These are phyloP conservation scores for Cryptococcus jaspeensis DNA, from an alignment of 1,284 basidiomycete genomes.

Conservation along the genomic window DNA sequence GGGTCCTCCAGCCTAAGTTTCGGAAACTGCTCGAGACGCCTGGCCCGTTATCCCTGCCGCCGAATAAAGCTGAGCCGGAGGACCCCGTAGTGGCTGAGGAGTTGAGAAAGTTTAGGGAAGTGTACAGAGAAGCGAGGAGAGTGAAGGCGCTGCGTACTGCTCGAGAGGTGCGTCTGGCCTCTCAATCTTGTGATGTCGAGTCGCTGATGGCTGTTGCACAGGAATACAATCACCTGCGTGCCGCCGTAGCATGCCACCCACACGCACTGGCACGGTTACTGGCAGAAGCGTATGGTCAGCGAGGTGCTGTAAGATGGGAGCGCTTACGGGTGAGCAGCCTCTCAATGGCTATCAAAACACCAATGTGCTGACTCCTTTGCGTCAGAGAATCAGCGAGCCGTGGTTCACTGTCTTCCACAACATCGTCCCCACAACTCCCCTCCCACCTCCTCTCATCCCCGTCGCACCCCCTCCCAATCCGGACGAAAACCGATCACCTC, in stretches of 20 bases:
- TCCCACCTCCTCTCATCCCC: slow-evolving; percentile 21
- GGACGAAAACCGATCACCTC: slow-evolving; percentile 2
- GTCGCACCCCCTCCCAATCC: slow-evolving; percentile 11
- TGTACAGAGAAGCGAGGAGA: slow-evolving; percentile 1
- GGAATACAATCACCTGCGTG: slow-evolving; percentile 28
- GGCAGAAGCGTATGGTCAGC: slow-evolving; percentile 26
- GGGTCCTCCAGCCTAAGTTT: slow-evolving; percentile 24
- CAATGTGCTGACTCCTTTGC: slow-evolving; percentile 1
- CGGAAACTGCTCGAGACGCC: slow-evolving; percentile 9
- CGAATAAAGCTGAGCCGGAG: not conserved
- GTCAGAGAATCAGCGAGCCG: slow-evolving; percentile 14
- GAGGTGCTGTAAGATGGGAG: slow-evolving; percentile 22
- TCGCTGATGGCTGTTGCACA: slow-evolving; percentile 1
- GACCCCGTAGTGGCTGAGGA: not conserved
- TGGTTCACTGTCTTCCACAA: not conserved
- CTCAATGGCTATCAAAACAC: not conserved
- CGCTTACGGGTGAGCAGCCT: slow-evolving; percentile 25
- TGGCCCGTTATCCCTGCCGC: not conserved
- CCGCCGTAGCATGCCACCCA: slow-evolving; percentile 40
- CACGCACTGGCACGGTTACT: slow-evolving; percentile 38
- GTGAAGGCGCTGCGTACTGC: slow-evolving; percentile 17
- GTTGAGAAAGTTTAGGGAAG: not conserved
- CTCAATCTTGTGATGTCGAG: too few species aligned
- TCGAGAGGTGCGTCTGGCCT: slow-evolving; percentile 5
- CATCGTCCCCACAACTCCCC: not conserved